phyloP scores from a whole-genome alignment of 2,329 filamentous ascomycete species.

The Periconia sp. region DNA sequence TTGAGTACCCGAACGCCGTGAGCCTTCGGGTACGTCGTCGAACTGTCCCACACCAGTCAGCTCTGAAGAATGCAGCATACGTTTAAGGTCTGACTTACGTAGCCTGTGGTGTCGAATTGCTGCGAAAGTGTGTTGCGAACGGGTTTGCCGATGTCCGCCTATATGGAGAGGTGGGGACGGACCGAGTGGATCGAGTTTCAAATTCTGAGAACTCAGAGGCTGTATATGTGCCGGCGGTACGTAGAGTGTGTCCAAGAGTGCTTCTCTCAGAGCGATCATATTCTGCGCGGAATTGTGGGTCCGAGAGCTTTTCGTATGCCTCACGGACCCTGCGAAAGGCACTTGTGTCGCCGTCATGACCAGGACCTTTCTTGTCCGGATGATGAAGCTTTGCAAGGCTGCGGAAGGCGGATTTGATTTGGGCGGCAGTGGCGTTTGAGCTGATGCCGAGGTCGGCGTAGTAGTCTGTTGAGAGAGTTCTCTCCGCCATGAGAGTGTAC shows the following conservation, averaged over 20 bases:
- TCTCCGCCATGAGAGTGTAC: conserved; percentile 19
- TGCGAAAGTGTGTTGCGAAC: too few species aligned
- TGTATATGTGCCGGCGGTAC: too few species aligned
- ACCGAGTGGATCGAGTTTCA: too few species aligned
- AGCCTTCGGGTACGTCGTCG: too few species aligned
- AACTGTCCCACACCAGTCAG: too few species aligned
- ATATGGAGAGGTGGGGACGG: too few species aligned
- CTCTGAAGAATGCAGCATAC: too few species aligned
- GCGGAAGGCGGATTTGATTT: conserved; percentile 97
- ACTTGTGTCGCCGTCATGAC: background rate
- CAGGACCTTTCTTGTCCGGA: conserved; percentile 71
- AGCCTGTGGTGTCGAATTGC: too few species aligned
- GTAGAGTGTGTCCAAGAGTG: too few species aligned
- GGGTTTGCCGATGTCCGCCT: too few species aligned
- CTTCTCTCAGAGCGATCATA: conserved; percentile 16
- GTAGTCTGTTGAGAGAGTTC: conserved; percentile 66
- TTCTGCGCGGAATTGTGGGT: conserved; percentile 5
- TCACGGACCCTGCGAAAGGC: conserved; percentile 47
- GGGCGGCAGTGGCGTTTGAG: conserved; percentile 74
- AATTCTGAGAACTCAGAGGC: too few species aligned
- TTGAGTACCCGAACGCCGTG: background rate
- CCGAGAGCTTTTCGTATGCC: conserved; percentile 19
- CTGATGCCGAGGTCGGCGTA: conserved; percentile 82
- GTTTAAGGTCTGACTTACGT: too few species aligned
- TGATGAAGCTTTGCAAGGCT: conserved; percentile 93